A percentile compares a stretch with the other conserved stretches of the same genome.
Evolutionary conservation across 495 filamentous ascomycete genomes (phyloP).

Genomic region (Parathielavia hyrcaniae): DNA sequence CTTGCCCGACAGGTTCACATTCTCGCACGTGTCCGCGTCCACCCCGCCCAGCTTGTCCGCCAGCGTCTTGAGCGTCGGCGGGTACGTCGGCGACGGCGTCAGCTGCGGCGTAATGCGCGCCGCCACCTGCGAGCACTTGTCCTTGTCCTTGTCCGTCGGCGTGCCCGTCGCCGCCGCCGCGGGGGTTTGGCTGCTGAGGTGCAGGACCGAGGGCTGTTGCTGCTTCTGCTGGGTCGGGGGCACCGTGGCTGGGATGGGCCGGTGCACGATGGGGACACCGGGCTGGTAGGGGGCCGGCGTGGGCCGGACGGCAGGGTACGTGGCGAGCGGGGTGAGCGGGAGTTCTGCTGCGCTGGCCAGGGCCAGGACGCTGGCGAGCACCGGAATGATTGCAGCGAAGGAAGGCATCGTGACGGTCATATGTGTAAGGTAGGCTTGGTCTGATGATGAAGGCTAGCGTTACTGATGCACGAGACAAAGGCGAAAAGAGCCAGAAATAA

Average conservation of each 20-base stretch:
- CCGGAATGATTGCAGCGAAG: not conserved
- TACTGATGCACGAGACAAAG: not conserved
- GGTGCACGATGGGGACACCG: not conserved
- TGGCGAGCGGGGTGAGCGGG: slow-evolving; percentile 6
- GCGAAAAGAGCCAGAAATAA: slow-evolving; percentile 6
- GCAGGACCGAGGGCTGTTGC: not conserved
- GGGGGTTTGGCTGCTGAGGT: slow-evolving; percentile 3
- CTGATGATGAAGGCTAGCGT: not conserved
- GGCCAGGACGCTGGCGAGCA: slow-evolving; percentile 9
- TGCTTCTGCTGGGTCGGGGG: not conserved
- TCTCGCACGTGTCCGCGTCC: slow-evolving; percentile 3
- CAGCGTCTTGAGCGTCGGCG: not conserved
- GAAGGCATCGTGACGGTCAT: slow-evolving; percentile 9
- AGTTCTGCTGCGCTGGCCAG: not conserved
- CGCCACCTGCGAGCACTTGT: slow-evolving; percentile 5
- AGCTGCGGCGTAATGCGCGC: slow-evolving; percentile 8
- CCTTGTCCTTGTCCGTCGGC: not conserved
- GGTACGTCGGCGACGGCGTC: slow-evolving; percentile 8
- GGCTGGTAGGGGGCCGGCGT: not conserved
- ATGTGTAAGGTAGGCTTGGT: not conserved
- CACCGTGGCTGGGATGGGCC: not conserved
- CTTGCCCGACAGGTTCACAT: not conserved
- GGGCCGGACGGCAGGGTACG: not conserved
- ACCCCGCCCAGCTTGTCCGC: slow-evolving; percentile 10
- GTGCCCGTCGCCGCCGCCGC: not conserved